Evolutionary conservation across 2,329 filamentous ascomycete genomes (phyloP), one percentile per base, ranked within the genome.

Genomic region (Leptographium galeiforme): DNA sequence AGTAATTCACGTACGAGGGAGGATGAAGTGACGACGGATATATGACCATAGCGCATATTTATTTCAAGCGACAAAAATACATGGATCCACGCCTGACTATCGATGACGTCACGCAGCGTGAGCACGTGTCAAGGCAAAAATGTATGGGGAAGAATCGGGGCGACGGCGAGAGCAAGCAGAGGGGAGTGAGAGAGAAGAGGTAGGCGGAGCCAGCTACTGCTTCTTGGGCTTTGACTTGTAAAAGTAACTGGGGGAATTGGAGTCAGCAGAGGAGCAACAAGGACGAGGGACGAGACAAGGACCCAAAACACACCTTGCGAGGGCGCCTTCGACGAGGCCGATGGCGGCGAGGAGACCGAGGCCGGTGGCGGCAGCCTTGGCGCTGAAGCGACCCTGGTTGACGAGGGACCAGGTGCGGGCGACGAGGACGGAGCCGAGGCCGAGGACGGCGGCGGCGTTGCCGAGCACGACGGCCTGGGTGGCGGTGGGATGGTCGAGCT

Each of bases 341-440:
- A 79, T 72, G 7, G 68, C 66, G 4, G 72, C 70, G 4, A 78
- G 51, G 41, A 80, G 69, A 44, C 76, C 75, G 12, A 74, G 65
- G 6, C 78, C 78, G 0, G 78, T 54, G 18, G 76, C 73, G 16
- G 74, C 66, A 54, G 66, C 68, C 67, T 74, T 70, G 72, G 73
- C 77, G 59, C 67, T 68, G 50, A 81, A 64, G 46, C 68, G 67
- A 46, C 75, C 74, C 52, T 68, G 69, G 63, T 79, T 73, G 60
- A 79, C 78, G 58, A 80, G 66, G 8, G 72, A 72, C 71, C 75
- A 78, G 19, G 73, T 77, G 66, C 72, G 74, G 67, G 75, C 77
- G 41, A 77, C 76, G 13, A 80, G 64, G 64, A 71, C 77, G 4
- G 71, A 70, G 61, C 75, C 71, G 39, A 79, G 59, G 10, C 75